phyloP scores from a whole-genome alignment of 1,284 basidiomycete genomes.

The Trichosporon ovoides region DNA sequence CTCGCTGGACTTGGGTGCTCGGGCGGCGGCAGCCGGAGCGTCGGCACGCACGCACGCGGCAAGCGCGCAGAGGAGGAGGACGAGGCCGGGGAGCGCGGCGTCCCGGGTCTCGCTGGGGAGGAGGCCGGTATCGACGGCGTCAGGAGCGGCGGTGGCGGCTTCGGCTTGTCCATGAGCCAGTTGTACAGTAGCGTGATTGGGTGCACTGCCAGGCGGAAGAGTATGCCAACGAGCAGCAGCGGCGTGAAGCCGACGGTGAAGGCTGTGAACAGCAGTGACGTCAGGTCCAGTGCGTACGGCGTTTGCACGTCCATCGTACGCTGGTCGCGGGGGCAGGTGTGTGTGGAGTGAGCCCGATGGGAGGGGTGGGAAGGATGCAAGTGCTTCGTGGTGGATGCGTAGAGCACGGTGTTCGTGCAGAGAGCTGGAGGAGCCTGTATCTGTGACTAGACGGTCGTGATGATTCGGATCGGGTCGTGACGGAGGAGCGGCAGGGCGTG shows the following conservation, averaged over 20 bases:
- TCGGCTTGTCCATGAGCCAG: not conserved
- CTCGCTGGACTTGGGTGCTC: too few species aligned
- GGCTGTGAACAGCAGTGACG: not conserved
- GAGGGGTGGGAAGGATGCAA: not conserved
- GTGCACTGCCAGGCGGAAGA: not conserved
- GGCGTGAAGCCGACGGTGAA: slow-evolving; percentile 2
- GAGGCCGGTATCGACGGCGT: not conserved
- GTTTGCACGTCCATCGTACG: not conserved
- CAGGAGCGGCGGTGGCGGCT: not conserved
- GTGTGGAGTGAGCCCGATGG: not conserved
- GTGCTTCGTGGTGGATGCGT: not conserved
- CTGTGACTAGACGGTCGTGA: too few species aligned
- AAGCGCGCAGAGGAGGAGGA: not conserved
- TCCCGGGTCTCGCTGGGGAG: not conserved
- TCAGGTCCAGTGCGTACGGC: not conserved
- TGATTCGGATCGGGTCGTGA: too few species aligned
- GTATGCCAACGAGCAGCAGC: not conserved
- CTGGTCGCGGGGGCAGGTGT: not conserved
- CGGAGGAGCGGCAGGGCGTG: too few species aligned
- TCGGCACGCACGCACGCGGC: not conserved
- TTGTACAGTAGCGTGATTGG: slow-evolving; percentile 1
- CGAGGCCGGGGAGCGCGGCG: not conserved
- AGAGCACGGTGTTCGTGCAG: too few species aligned
- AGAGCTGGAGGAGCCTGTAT: too few species aligned
- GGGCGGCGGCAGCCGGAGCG: too few species aligned